These are phyloP conservation scores for Marchantia paleacea DNA, from an alignment of 225 moss, liverwort and hornwort species.

Conservation along the genomic window DNA sequence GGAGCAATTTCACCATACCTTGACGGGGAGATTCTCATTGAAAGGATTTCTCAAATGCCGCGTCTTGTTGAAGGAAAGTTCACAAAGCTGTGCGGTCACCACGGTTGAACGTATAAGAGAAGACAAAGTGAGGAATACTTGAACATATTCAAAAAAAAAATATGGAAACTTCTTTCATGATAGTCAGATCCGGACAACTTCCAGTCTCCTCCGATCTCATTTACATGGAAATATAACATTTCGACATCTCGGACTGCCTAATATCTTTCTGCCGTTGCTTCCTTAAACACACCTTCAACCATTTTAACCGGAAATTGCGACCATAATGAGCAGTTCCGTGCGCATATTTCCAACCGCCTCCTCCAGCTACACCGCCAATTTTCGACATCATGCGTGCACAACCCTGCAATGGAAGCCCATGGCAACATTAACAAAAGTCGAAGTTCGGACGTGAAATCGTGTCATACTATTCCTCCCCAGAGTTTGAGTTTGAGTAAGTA, in stretches of 20 bases:
- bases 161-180: too few relatives aligned
- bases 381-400: constrained; percentile 99
- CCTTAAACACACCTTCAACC: constrained; percentile 75
- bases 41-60: constrained; percentile 88
- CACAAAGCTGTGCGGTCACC: constrained; percentile 67
- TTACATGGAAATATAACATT: too few relatives aligned
- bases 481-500: background rate
- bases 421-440: background rate
- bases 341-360: constrained; percentile 98
- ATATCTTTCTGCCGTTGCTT: background rate
- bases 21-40: constrained; percentile 96
- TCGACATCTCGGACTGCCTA: too few relatives aligned
- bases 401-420: constrained; percentile 47
- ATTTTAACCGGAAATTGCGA: constrained; percentile 90
- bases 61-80: constrained; percentile 99
- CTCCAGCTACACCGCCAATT: constrained; percentile 86
- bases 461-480: background rate
- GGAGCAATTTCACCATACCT: constrained; percentile 45
- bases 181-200: too few relatives aligned
- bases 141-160: too few relatives aligned
- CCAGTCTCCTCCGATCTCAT: too few relatives aligned
- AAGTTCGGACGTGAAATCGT: background rate
- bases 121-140: too few relatives aligned
- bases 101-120: background rate
- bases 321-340: constrained; percentile 99